Evolutionary conservation across 768 basidiomycete species (phyloP).

Genomic region (Naematelia aurantialba): DNA sequence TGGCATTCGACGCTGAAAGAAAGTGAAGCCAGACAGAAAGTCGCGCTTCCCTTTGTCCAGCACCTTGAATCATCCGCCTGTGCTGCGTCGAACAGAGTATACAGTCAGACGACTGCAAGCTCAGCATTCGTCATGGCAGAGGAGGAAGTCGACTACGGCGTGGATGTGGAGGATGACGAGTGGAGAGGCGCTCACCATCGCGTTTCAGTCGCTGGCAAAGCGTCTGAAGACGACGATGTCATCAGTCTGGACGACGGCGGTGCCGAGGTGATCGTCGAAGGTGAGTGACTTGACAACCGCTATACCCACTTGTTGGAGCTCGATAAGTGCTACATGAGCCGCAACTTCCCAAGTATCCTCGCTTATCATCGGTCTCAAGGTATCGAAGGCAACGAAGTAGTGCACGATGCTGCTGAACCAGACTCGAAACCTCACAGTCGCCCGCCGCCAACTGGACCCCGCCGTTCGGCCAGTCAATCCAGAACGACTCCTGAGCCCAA

Average conservation of each 20-base stretch:
- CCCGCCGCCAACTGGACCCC: slow-evolving; percentile 5
- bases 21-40: too few relatives aligned
- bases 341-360: neutral
- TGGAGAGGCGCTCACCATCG: neutral
- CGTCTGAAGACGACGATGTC: slow-evolving; percentile 9
- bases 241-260: slow-evolving; percentile 6
- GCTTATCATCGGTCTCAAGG: neutral
- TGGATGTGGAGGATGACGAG: slow-evolving; percentile 10
- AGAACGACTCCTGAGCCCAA: neutral
- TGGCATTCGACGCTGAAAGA: too few relatives aligned
- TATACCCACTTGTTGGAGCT: too few relatives aligned
- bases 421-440: neutral
- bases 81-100: too few relatives aligned
- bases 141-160: slow-evolving; percentile 21
- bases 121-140: slow-evolving; percentile 11
- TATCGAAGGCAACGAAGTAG: neutral
- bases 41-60: too few relatives aligned
- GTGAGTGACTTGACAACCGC: neutral
- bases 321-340: too few relatives aligned
- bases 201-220: neutral
- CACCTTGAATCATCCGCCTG: neutral
- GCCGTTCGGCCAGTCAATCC: neutral
- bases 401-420: neutral
- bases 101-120: neutral
- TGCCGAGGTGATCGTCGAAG: slow-evolving; percentile 3